phyloP scores from a whole-genome alignment of 202 grass and related monocot genomes.

The Setaria italica region DNA sequence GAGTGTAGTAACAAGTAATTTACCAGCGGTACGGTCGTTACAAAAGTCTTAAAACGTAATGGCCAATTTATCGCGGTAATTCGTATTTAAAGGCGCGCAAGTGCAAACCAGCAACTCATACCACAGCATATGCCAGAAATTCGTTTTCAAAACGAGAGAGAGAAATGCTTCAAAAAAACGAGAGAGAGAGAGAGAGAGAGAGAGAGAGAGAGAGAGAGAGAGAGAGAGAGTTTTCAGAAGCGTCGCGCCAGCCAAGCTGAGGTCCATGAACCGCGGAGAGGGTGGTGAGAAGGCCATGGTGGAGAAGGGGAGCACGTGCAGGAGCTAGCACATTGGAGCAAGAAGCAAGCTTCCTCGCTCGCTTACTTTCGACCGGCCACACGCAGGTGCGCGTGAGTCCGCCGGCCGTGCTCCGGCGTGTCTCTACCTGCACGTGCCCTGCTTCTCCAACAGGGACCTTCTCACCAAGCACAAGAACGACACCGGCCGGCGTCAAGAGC shows the following conservation, averaged over 20 bases:
- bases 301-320: slow-evolving; percentile 49
- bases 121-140: too few species aligned
- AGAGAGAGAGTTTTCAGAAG: background rate
- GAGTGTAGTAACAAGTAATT: too few species aligned
- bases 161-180: too few species aligned
- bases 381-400: background rate
- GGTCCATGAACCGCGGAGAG: background rate
- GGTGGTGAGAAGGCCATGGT: slow-evolving; percentile 42
- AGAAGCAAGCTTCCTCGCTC: background rate
- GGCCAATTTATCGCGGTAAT: too few species aligned
- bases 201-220: background rate
- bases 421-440: slow-evolving; percentile 70
- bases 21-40: too few species aligned
- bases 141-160: too few species aligned
- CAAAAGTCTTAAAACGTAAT: too few species aligned
- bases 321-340: background rate
- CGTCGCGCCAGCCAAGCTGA: background rate
- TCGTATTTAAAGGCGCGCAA: too few species aligned
- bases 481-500: background rate
- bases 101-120: too few species aligned
- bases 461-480: slow-evolving; percentile 49
- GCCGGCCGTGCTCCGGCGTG: slow-evolving; percentile 1
- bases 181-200: too few species aligned
- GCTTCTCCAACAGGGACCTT: slow-evolving; percentile 89
- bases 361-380: background rate